Conservation (phyloP, 805 yeast genomes). For the Nematodospora valgi region DNA sequence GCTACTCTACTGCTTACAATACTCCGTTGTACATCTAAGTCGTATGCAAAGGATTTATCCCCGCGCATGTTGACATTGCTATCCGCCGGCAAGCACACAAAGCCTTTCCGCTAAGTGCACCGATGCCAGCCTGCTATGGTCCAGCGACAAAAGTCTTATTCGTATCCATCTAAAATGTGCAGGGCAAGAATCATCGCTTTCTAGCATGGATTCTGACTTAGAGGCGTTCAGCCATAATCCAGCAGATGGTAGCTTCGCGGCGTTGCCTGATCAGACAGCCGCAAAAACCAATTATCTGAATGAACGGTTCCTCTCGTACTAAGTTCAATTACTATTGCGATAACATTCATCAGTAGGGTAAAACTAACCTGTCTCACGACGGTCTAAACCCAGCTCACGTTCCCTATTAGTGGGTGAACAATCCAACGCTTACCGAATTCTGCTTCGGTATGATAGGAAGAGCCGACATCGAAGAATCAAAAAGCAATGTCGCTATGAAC, state of each 20-base stretch:
- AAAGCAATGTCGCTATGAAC: slow-evolving; percentile 46
- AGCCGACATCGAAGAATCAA: slow-evolving; percentile 49
- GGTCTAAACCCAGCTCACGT: slow-evolving; percentile 42
- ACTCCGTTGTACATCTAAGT: slow-evolving; percentile 46
- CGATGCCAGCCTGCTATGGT: slow-evolving; percentile 40
- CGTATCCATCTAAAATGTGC: slow-evolving; percentile 40
- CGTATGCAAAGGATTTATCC: slow-evolving; percentile 37
- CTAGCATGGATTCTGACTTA: slow-evolving; percentile 14
- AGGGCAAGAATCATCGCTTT: slow-evolving; percentile 41
- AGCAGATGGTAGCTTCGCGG: slow-evolving; percentile 49
- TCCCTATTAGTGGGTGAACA: slow-evolving; percentile 48
- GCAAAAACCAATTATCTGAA: slow-evolving; percentile 46
- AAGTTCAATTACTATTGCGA: slow-evolving; percentile 38
- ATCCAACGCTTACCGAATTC: slow-evolving; percentile 35
- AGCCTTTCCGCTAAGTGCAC: slow-evolving; percentile 37
- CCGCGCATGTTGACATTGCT: slow-evolving; percentile 44
- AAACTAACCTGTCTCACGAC: slow-evolving; percentile 46
- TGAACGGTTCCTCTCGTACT: slow-evolving; percentile 48
- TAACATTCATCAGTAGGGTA: slow-evolving; percentile 34
- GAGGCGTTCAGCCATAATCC: slow-evolving; percentile 38
- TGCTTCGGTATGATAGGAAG: slow-evolving; percentile 51
- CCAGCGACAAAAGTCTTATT: slow-evolving; percentile 41
- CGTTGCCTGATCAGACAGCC: slow-evolving; percentile 46
- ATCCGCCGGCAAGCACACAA: slow-evolving; percentile 39
- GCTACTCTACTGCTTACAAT: slow-evolving; percentile 48